Percentiles rank a stretch among this genome's conserved stretches.
Evolutionary conservation across 2,329 filamentous ascomycete species (phyloP).

Genomic region (Colletotrichum salicis): DNA sequence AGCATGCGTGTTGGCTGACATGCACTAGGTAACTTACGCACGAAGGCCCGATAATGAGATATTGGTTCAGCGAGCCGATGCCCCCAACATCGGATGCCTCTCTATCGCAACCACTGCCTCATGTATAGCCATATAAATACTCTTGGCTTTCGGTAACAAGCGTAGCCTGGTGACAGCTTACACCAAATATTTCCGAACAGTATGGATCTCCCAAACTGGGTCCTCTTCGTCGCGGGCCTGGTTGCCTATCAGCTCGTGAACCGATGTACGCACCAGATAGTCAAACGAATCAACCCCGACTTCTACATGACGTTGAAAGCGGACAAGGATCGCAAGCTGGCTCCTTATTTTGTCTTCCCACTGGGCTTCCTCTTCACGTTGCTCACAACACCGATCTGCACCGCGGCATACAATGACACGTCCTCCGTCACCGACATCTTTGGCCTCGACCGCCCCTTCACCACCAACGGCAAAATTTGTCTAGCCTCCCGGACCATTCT

Average conservation of each 20-base stretch:
- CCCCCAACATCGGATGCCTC: not conserved
- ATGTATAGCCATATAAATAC: not conserved
- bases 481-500: slow-evolving; percentile 25
- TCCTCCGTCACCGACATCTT: not conserved
- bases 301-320: slow-evolving; percentile 14
- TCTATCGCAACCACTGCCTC: not conserved
- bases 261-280: not conserved
- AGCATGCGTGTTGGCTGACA: not conserved
- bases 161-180: not conserved
- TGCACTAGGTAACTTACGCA: not conserved
- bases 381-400: slow-evolving; percentile 17
- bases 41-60: not conserved
- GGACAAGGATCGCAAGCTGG: not conserved
- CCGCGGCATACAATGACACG: slow-evolving; percentile 18
- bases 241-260: not conserved
- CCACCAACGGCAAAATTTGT: slow-evolving; percentile 25
- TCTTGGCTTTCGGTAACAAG: not conserved
- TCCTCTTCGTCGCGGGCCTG: not conserved
- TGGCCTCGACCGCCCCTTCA: not conserved
- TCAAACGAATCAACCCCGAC: not conserved
- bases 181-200: not conserved
- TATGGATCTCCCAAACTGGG: not conserved
- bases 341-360: slow-evolving; percentile 32
- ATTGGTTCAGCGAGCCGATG: not conserved
- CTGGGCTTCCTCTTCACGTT: slow-evolving; percentile 28